Percentiles rank a stretch among this genome's conserved stretches.
Conservation (phyloP, 75 land plant genomes). For the Sequoiadendron giganteum region DNA sequence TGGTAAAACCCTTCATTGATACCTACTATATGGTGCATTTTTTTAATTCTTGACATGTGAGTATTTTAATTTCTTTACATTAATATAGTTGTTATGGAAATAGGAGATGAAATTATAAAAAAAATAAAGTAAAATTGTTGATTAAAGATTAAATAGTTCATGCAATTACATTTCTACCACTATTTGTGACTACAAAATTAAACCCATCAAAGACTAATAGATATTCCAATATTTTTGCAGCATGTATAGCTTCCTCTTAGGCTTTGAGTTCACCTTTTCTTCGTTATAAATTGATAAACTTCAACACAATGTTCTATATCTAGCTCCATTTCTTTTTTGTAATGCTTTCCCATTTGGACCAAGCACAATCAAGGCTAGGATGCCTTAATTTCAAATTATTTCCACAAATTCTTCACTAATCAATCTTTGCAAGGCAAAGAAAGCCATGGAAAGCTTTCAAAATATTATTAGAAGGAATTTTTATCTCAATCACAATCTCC, state of each 20-base stretch:
- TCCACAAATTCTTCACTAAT: constrained; percentile 22
- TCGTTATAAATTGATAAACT: constrained; percentile 56
- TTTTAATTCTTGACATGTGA: too few species aligned
- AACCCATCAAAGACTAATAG: constrained; percentile 18
- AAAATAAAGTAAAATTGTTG: too few species aligned
- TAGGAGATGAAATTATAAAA: too few species aligned
- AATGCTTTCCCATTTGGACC: constrained; percentile 40
- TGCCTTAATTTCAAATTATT: constrained; percentile 39
- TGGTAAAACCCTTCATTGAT: too few species aligned
- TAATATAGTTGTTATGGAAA: too few species aligned
- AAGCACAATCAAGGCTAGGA: constrained; percentile 50
- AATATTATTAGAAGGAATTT: constrained; percentile 25
- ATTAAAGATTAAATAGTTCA: too few species aligned
- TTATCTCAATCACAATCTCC: constrained; percentile 52
- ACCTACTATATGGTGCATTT: too few species aligned
- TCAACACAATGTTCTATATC: constrained; percentile 39
- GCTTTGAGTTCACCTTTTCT: constrained; percentile 40
- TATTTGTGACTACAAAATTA: constrained; percentile 36
- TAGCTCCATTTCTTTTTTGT: constrained; percentile 25
- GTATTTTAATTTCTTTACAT: too few species aligned
- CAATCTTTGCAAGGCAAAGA: constrained; percentile 53
- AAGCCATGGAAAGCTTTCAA: constrained; percentile 54
- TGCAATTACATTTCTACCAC: constrained; percentile 24
- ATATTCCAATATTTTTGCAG: constrained; percentile 23
- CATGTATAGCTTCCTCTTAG: constrained; percentile 30